Base-by-base conservation (phyloP, 306 rosid genomes). In the Cercis canadensis region DNA sequence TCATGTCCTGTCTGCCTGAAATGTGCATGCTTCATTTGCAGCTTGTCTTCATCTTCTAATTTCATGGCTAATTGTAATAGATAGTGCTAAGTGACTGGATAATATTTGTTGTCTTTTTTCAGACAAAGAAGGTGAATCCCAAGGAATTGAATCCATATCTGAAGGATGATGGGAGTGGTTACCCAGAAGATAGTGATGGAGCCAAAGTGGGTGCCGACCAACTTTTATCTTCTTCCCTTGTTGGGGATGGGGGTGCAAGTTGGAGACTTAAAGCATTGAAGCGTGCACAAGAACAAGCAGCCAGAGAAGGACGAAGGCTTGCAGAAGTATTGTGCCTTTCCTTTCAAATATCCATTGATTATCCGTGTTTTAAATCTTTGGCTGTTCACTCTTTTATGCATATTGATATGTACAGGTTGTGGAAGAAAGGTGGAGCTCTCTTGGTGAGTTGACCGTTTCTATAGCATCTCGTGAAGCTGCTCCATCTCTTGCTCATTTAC, bases 231-330 rank as follows among this genome's bases (percentile, higher is more conserved):
- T 86, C 92, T 69, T 83, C 96, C 5, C 75, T 87, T 76, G 87
- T 94, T 78, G 97, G 98, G 62, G 98, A 90, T 77, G 98, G 97
- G 59, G 98, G 97, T 17, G 96, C 96, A 39, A 94, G 96, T 78
- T 94, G 98, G 98, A 90, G 95, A 77, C 90, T 88, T 52, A 94
- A 94, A 87, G 98, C 98, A 13, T 73, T 89, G 87, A 94, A 90
- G 71, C 97, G 98, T 41, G 96, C 98, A 19, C 83, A 87, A 82
- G 96, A 94, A 78, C 97, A 90, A 82, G 96, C 96, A 57, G 82
- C 87, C 67, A 86, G 96, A 67, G 96, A 90, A 61, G 97, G 97
- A 33, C 78, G 83, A 17, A 75, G 62, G 70, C 72, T 86, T 55
- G 72, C 83, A 0, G 86, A 90, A 90, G 98, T 82, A 77, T 64